Evolutionary conservation across 495 filamentous ascomycete genomes (phyloP).

Genomic region (Amorphotheca resinae): DNA sequence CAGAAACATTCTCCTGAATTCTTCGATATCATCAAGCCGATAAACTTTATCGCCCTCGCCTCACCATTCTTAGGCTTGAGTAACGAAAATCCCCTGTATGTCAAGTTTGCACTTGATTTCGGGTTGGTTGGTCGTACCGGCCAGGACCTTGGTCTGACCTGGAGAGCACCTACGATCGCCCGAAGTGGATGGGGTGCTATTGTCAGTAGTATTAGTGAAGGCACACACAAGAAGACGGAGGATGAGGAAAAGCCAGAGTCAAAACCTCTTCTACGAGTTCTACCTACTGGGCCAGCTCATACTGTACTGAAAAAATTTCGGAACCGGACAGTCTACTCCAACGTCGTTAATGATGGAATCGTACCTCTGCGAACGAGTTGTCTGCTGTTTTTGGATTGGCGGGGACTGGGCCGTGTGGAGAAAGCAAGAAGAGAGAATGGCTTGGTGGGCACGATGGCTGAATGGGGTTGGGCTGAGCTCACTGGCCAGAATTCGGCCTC

Average conservation of each 20-base stretch:
- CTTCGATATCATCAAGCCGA: slow-evolving; percentile 72
- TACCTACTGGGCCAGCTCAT: slow-evolving; percentile 89
- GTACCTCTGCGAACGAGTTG: slow-evolving; percentile 91
- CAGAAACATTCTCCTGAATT: slow-evolving; percentile 90
- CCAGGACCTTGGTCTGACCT: slow-evolving; percentile 87
- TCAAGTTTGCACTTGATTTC: slow-evolving; percentile 93
- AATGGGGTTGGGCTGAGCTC: slow-evolving; percentile 90
- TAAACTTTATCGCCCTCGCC: slow-evolving; percentile 90
- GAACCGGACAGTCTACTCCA: slow-evolving; percentile 89
- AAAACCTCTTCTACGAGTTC: slow-evolving; percentile 80
- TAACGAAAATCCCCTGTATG: slow-evolving; percentile 94
- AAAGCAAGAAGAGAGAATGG: slow-evolving; percentile 89
- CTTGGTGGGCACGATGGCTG: slow-evolving; percentile 79
- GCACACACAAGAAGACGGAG: slow-evolving; percentile 48
- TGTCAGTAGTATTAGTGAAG: slow-evolving; percentile 62
- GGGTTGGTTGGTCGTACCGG: slow-evolving; percentile 90
- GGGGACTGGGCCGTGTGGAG: slow-evolving; percentile 81
- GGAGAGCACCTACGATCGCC: slow-evolving; percentile 74
- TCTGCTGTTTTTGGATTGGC: slow-evolving; percentile 94
- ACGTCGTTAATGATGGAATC: slow-evolving; percentile 97
- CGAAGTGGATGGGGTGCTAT: slow-evolving; percentile 81
- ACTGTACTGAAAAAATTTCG: slow-evolving; percentile 74
- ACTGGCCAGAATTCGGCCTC: slow-evolving; percentile 64
- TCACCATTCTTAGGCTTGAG: slow-evolving; percentile 86
- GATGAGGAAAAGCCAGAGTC: slow-evolving; percentile 58